Base-by-base conservation (phyloP, 2,329 filamentous ascomycete species). In the Aspergillus sp. region DNA sequence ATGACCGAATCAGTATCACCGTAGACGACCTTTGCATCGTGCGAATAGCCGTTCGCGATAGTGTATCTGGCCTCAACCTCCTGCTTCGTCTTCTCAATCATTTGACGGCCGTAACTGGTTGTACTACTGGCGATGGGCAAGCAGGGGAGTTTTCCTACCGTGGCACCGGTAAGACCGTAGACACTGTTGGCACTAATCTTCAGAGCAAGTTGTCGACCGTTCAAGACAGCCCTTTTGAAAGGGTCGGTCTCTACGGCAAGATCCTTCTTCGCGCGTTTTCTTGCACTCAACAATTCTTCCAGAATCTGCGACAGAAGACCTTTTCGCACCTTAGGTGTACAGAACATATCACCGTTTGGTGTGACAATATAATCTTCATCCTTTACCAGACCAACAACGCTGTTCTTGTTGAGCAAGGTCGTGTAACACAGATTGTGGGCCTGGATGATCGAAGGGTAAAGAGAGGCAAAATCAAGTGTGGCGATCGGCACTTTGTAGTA, bases 1-100 rank as follows among this genome's bases (percentile, higher is more conserved):
- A 99, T 99, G 80, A 99, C 95, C 8, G 95, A 99, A 84, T 99
- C 95, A 2, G 95, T 99, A 78, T 99, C 95, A 81, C 95, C 95
- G 70, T 99, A 99, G 66, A 99, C 96, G 80, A 99, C 95, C 74
- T 97, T 89, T 0, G 95, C 95, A 76, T 99, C 91, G 75, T 98
- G 92, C 1, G 86, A 88, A 78, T 98, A 99, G 19, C 95, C 95
- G 71, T 99, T 98, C 54, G 91, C 91, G 60, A 97, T 93, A 53
- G 87, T 94, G 78, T 97, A 99, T 68, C 87, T 89, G 46, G 86
- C 84, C 78, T 98, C 94, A 7, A 99, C 95, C 75, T 98, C 95
- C n/a, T 90, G 85, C 78, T 97, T 98, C 0, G 95, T 98, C 80
- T 89, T 95, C 77, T 98, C 94, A 81, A 99, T 99, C 95, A 99